Percentiles rank a stretch among this genome's conserved stretches.
Conservation (phyloP, 768 basidiomycete species). For the Boletus sp. region DNA sequence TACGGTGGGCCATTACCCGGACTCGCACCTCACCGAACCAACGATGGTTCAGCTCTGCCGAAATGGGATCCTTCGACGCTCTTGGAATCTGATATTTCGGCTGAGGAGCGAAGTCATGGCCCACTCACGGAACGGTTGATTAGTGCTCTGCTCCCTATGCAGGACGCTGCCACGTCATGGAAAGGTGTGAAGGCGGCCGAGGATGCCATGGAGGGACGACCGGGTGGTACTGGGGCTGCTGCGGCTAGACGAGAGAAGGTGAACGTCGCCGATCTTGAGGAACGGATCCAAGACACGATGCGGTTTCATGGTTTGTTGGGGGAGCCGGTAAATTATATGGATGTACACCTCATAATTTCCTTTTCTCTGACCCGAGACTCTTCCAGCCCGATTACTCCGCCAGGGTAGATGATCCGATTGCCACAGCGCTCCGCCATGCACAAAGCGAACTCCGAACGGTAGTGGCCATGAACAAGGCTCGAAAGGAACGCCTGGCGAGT, state of each 20-base stretch:
- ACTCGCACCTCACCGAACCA: conserved; percentile 37
- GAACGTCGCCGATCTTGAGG: conserved; percentile 77
- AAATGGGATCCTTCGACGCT: conserved; percentile 86
- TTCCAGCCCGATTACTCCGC: conserved; percentile 67
- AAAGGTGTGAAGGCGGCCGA: conserved; percentile 81
- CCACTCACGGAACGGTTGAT: conserved; percentile 83
- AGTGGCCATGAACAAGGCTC: conserved; percentile 76
- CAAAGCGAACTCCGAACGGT: conserved; percentile 79
- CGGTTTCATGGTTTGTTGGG: conserved; percentile 70
- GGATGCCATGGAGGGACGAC: conserved; percentile 80
- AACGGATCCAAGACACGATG: conserved; percentile 71
- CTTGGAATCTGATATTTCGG: conserved; percentile 61
- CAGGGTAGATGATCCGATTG: conserved; percentile 91
- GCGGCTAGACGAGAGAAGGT: conserved; percentile 71
- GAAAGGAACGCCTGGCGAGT: conserved; percentile 65
- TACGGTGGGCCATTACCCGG: conserved; percentile 42
- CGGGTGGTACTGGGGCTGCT: conserved; percentile 75
- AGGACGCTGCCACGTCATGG: conserved; percentile 56
- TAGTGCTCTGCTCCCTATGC: conserved; percentile 68
- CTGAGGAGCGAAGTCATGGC: conserved; percentile 80
- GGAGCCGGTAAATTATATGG: conserved; percentile 54
- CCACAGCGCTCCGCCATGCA: conserved; percentile 83
- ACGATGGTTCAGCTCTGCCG: conserved; percentile 41
- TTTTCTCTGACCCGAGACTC: conserved; percentile 20
- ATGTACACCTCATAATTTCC: conserved; percentile 1